phyloP scores from a whole-genome alignment of 805 yeast genomes.

The Lipomyces yamanashiensis region DNA sequence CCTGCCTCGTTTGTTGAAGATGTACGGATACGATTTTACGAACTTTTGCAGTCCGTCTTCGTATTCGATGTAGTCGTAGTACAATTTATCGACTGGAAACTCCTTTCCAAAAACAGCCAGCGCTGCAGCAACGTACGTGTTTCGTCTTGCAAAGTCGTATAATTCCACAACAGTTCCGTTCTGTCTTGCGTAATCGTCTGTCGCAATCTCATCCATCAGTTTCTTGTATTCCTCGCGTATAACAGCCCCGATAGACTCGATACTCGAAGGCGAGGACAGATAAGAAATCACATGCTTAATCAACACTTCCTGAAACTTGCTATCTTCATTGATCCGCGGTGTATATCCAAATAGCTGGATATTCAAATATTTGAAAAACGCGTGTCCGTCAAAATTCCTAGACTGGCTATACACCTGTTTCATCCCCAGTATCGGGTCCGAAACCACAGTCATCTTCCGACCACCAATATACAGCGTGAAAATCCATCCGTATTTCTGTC shows the following conservation, averaged over 20 bases:
- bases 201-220: conserved; percentile 12
- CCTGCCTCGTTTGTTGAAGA: conserved; percentile 11
- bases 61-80: conserved; percentile 15
- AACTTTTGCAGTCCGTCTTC: conserved; percentile 22
- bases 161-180: conserved; percentile 11
- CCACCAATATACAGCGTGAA: conserved; percentile 29
- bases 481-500: conserved; percentile 24
- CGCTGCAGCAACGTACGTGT: conserved; percentile 16
- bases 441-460: conserved; percentile 22
- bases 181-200: conserved; percentile 4
- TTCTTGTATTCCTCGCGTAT: not conserved
- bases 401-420: conserved; percentile 12
- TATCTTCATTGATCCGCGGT: conserved; percentile 6
- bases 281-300: not conserved
- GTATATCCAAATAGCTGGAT: conserved; percentile 12
- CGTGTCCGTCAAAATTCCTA: conserved; percentile 8
- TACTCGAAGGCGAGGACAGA: conserved; percentile 1
- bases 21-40: conserved; percentile 19
- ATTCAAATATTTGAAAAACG: conserved; percentile 17
- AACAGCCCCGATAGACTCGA: not conserved
- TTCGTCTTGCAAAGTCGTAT: conserved; percentile 12
- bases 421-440: conserved; percentile 30
- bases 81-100: conserved; percentile 28
- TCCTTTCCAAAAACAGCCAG: conserved; percentile 27
- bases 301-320: conserved; percentile 2